phyloP scores from a whole-genome alignment of 1,139 yeast species.

The Candida dubliniensis region DNA sequence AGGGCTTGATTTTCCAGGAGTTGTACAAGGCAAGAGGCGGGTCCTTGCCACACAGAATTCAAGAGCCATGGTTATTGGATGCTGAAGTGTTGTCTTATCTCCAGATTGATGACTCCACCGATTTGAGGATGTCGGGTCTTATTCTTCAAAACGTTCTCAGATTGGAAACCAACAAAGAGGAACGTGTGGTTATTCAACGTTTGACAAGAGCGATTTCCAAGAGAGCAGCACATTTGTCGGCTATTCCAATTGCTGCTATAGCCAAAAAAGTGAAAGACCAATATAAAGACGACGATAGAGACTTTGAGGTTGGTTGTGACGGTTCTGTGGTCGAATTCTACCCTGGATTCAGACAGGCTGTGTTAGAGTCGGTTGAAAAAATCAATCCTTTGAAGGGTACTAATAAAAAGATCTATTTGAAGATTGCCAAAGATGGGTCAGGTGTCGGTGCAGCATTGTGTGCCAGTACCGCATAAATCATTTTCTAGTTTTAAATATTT shows the following conservation, averaged over 20 bases:
- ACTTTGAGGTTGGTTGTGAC: conserved; percentile 90
- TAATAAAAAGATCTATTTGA: conserved; percentile 66
- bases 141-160: conserved; percentile 63
- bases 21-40: conserved; percentile 51
- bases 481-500: neutral
- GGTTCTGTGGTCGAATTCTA: conserved; percentile 92
- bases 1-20: conserved; percentile 57
- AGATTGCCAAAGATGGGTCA: conserved; percentile 89
- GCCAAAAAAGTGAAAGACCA: conserved; percentile 39
- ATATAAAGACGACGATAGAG: conserved; percentile 55
- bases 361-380: conserved; percentile 70
- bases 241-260: conserved; percentile 86
- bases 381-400: conserved; percentile 73
- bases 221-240: conserved; percentile 83
- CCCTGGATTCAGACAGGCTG: conserved; percentile 78
- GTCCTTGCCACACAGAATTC: conserved; percentile 62
- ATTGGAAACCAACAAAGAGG: conserved; percentile 64
- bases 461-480: conserved; percentile 39
- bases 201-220: conserved; percentile 76
- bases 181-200: conserved; percentile 68
- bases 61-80: conserved; percentile 73
- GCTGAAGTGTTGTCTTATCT: conserved; percentile 83
- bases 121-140: conserved; percentile 64
- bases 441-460: conserved; percentile 97
- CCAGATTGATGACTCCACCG: conserved; percentile 77